A percentile compares a stretch with the other conserved stretches of the same genome.
Conservation (phyloP, 1,139 yeast species). For the Zygosaccharomyces pseudobailii region DNA sequence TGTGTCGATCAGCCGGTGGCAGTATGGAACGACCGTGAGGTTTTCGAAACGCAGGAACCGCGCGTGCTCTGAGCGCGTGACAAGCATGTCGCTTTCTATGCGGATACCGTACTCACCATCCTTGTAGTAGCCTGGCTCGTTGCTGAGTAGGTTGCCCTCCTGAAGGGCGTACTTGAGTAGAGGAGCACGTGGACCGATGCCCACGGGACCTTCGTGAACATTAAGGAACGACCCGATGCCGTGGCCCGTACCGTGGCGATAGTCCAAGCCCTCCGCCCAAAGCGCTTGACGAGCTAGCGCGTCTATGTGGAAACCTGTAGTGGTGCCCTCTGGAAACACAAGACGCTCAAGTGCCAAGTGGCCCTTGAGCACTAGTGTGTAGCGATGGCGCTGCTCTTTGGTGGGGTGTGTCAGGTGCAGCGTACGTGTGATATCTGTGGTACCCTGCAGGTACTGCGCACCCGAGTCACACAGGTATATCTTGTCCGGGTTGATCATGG, state of each 20-base stretch:
- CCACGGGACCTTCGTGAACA: conserved; percentile 96
- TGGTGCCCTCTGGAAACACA: conserved; percentile 82
- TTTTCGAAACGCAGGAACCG: conserved; percentile 75
- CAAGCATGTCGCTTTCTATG: conserved; percentile 75
- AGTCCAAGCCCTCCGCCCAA: conserved; percentile 86
- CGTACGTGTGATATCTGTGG: conserved; percentile 95
- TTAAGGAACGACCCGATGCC: conserved; percentile 92
- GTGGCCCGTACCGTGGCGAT: conserved; percentile 95
- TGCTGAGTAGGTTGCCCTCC: conserved; percentile 73
- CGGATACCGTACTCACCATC: conserved; percentile 92
- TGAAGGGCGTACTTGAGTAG: conserved; percentile 33
- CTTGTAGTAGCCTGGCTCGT: conserved; percentile 95
- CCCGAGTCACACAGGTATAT: conserved; percentile 90
- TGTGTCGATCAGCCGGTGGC: conserved; percentile 59
- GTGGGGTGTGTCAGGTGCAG: conserved; percentile 72
- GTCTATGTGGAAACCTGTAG: conserved; percentile 81
- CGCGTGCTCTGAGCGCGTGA: conserved; percentile 40
- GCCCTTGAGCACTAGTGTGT: conserved; percentile 90
- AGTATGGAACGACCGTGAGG: conserved; percentile 82
- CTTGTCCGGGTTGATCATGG: conserved; percentile 68
- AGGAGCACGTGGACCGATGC: conserved; percentile 64
- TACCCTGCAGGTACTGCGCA: conserved; percentile 89
- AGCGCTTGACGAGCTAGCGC: conserved; percentile 82
- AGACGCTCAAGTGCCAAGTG: conserved; percentile 73
- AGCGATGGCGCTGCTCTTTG: conserved; percentile 62